Conservation (phyloP, 179 eudicot species). For the Heliamphora ciliata region DNA sequence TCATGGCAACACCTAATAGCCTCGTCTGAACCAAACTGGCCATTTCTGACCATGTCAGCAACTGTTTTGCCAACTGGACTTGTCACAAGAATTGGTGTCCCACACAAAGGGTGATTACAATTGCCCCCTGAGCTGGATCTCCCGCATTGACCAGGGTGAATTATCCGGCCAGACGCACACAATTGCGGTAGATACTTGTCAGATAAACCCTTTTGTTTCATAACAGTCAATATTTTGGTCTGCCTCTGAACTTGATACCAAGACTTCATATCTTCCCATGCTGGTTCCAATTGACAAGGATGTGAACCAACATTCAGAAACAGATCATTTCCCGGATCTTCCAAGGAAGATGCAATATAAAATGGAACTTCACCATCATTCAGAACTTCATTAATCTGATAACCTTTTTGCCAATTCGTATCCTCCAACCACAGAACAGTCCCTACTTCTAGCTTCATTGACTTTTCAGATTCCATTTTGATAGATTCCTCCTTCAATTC, state of each 20-base stretch:
- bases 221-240: slow-evolving; percentile 62
- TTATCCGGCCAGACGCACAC: slow-evolving; percentile 53
- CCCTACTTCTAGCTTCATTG: slow-evolving; percentile 52
- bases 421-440: slow-evolving; percentile 60
- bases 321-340: slow-evolving; percentile 51
- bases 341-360: slow-evolving; percentile 51
- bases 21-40: slow-evolving; percentile 47
- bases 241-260: slow-evolving; percentile 97
- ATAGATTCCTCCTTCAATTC: slow-evolving; percentile 59
- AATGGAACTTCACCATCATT: slow-evolving; percentile 54
- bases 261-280: slow-evolving; percentile 76
- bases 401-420: slow-evolving; percentile 50
- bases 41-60: slow-evolving; percentile 44
- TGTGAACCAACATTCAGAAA: slow-evolving; percentile 65
- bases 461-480: slow-evolving; percentile 37
- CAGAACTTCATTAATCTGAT: slow-evolving; percentile 49
- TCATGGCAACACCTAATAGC: slow-evolving; percentile 84
- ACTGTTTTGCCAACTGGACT: slow-evolving; percentile 65
- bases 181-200: slow-evolving; percentile 65
- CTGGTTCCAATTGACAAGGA: slow-evolving; percentile 76
- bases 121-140: slow-evolving; percentile 51
- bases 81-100: slow-evolving; percentile 72
- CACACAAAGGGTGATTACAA: slow-evolving; percentile 69
- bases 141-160: slow-evolving; percentile 57
- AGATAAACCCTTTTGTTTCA: slow-evolving; percentile 69